Conservation (phyloP, 2,329 filamentous ascomycete genomes). For the Aureobasidium lini region DNA sequence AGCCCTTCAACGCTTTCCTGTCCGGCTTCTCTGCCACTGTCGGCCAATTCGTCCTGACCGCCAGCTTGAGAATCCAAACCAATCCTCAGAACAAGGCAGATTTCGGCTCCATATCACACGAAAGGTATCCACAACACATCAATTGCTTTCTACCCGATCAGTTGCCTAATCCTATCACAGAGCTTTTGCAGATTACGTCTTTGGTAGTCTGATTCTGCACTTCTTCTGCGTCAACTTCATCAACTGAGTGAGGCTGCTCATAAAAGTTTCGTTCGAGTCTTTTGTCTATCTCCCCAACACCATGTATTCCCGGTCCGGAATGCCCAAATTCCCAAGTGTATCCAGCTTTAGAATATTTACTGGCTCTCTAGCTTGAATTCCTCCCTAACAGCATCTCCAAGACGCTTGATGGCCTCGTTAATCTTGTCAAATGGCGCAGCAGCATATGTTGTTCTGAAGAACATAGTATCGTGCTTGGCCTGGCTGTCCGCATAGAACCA, state of each 20-base stretch:
- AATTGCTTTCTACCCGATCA: not conserved
- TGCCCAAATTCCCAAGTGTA: not conserved
- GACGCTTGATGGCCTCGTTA: slow-evolving; percentile 47
- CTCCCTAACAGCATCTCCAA: slow-evolving; percentile 65
- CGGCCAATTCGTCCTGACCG: slow-evolving; percentile 94
- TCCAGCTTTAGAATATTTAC: slow-evolving; percentile 1
- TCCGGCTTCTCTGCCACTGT: slow-evolving; percentile 91
- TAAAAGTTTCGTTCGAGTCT: slow-evolving; percentile 4
- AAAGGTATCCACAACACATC: slow-evolving; percentile 50
- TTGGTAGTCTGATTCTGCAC: slow-evolving; percentile 90
- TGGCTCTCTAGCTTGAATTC: slow-evolving; percentile 39
- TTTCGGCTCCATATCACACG: slow-evolving; percentile 68
- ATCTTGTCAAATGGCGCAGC: slow-evolving; percentile 55
- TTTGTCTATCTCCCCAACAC: slow-evolving; percentile 2
- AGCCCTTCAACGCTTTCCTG: slow-evolving; percentile 99
- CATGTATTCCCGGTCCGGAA: not conserved
- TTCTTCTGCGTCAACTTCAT: slow-evolving; percentile 99
- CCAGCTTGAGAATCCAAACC: slow-evolving; percentile 85
- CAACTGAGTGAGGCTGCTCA: slow-evolving; percentile 59
- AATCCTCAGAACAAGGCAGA: slow-evolving; percentile 73
- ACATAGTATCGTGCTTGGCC: slow-evolving; percentile 55
- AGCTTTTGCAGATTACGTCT: slow-evolving; percentile 92
- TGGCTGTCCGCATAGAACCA: slow-evolving; percentile 81
- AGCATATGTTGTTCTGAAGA: slow-evolving; percentile 86
- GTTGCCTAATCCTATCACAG: slow-evolving; percentile 37